A percentile compares a stretch with the other conserved stretches of the same genome.
These are phyloP conservation scores for Dioscorea alata DNA, from an alignment of 106 monocot genomes.

Conservation along the genomic window DNA sequence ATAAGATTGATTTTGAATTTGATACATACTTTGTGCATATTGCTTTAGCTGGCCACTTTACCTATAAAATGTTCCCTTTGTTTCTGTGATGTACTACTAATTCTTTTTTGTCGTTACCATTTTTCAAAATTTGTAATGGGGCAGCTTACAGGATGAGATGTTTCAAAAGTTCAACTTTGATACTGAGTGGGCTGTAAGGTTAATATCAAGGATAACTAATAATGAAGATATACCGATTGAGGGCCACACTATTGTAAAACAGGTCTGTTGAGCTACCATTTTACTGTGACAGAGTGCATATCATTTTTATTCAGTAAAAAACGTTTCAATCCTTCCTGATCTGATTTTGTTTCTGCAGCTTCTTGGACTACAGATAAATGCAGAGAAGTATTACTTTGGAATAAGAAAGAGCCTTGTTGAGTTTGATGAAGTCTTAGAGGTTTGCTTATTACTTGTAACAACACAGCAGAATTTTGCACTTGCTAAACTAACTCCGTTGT, in stretches of 20 bases:
- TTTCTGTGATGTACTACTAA: too few species aligned
- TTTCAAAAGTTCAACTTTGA: conserved; percentile 99
- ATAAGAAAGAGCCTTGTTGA: conserved; percentile 98
- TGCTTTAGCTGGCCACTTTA: too few species aligned
- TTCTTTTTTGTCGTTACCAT: neutral
- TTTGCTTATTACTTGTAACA: conserved; percentile 5
- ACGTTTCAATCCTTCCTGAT: too few species aligned
- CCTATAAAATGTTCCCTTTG: too few species aligned
- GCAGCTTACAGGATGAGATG: conserved; percentile 99
- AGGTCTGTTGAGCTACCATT: too few species aligned
- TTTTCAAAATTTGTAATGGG: neutral
- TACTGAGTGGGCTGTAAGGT: conserved; percentile 95
- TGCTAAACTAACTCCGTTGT: too few species aligned
- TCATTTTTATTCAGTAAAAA: too few species aligned
- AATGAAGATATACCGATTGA: conserved; percentile 95
- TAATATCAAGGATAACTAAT: conserved; percentile 95
- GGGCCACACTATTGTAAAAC: conserved; percentile 76
- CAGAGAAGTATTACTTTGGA: conserved; percentile 88
- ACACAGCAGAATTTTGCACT: too few species aligned
- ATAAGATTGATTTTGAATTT: too few species aligned
- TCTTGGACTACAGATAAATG: conserved; percentile 84
- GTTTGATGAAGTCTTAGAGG: conserved; percentile 99
- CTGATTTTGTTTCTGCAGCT: conserved; percentile 88
- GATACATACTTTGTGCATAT: too few species aligned
- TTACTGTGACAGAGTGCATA: too few species aligned